Conservation (phyloP, 768 basidiomycete species). For the Suillus luteus region DNA sequence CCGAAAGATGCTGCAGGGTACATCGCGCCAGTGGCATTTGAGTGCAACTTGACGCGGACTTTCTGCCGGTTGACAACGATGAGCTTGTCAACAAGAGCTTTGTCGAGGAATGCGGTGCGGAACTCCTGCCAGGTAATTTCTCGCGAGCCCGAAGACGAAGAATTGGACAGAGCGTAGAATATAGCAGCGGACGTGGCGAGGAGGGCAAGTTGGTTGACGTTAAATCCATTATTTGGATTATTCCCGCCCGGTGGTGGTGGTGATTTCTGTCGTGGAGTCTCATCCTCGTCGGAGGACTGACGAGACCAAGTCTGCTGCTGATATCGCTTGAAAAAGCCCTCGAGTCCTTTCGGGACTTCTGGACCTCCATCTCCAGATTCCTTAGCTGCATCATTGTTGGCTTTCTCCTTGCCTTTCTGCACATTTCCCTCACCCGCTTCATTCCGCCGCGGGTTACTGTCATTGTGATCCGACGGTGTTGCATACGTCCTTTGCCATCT, state of each 20-base stretch:
- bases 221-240: slow-evolving; percentile 53
- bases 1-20: slow-evolving; percentile 60
- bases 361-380: slow-evolving; percentile 30
- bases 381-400: slow-evolving; percentile 38
- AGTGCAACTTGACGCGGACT: slow-evolving; percentile 91
- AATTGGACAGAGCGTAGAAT: slow-evolving; percentile 59
- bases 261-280: slow-evolving; percentile 40
- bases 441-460: slow-evolving; percentile 24
- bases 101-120: slow-evolving; percentile 94
- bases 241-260: slow-evolving; percentile 51
- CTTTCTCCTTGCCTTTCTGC: slow-evolving; percentile 38
- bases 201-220: slow-evolving; percentile 56
- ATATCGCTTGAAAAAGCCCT: slow-evolving; percentile 79
- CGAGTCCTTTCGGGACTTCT: slow-evolving; percentile 65
- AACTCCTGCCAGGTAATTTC: slow-evolving; percentile 99
- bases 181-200: slow-evolving; percentile 62
- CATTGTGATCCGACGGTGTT: slow-evolving; percentile 43
- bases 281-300: slow-evolving; percentile 33
- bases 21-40: slow-evolving; percentile 81
- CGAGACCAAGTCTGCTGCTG: slow-evolving; percentile 37
- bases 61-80: slow-evolving; percentile 87
- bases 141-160: slow-evolving; percentile 53
- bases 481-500: slow-evolving; percentile 47
- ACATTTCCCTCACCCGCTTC: slow-evolving; percentile 28
- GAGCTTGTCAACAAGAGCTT: slow-evolving; percentile 93